Evolutionary conservation across 1,284 basidiomycete genomes (phyloP).

Genomic region (Apiotrichum sp.): DNA sequence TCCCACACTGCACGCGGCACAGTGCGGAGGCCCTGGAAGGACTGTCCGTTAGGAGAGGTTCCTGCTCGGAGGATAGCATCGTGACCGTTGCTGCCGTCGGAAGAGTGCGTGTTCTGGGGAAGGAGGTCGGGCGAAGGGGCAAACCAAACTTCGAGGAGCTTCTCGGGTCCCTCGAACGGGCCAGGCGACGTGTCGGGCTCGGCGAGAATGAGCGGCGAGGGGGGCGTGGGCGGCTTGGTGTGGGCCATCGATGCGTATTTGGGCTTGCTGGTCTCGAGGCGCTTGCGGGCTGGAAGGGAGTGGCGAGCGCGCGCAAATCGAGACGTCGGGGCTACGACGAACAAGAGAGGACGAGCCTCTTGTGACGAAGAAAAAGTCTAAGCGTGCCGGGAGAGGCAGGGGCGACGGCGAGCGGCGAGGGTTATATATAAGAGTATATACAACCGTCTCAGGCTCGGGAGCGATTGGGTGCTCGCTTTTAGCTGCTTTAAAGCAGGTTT

Average conservation of each 20-base stretch:
- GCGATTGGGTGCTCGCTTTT: no score
- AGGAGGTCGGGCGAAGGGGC: conserved; percentile 59
- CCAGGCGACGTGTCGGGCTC: conserved; percentile 35
- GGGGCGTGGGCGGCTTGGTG: conserved; percentile 11
- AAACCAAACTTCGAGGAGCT: conserved; percentile 98
- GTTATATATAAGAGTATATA: no score
- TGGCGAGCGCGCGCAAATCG: neutral
- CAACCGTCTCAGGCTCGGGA: no score
- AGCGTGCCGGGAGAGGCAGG: no score
- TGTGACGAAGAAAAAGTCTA: no score
- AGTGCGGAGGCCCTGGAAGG: conserved; percentile 48
- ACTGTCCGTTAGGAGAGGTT: conserved; percentile 8
- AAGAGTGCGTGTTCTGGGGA: neutral
- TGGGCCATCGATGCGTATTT: conserved; percentile 13
- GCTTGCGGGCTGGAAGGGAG: conserved; percentile 1
- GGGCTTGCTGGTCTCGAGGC: neutral
- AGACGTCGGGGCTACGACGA: no score
- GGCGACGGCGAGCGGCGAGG: no score
- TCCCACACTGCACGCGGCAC: conserved; percentile 82
- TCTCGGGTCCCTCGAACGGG: conserved; percentile 65
- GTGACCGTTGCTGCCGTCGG: neutral
- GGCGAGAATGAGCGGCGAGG: conserved; percentile 18
- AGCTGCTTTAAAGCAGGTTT: no score
- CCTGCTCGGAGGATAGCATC: conserved; percentile 6
- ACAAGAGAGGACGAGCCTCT: no score